Evolutionary conservation across 139 green algal species (phyloP), one percentile per base, ranked within the genome.

Genomic region (Coelastrella sp.): DNA sequence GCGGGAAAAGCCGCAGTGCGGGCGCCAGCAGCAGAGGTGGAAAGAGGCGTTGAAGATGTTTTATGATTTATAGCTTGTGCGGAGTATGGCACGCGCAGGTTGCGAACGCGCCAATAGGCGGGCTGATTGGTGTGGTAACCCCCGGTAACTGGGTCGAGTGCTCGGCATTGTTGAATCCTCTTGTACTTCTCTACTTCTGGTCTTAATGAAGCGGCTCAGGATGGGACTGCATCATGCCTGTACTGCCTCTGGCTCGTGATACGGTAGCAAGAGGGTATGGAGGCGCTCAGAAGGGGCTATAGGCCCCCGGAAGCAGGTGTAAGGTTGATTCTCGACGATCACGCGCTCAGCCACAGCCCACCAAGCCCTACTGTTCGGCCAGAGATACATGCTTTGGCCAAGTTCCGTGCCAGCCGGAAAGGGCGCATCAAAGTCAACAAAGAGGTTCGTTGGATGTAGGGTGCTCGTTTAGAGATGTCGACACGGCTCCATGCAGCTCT

Each of bases 391-490:
- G 77, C 77, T 23, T 64, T 87, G 23, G 19, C 14, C 23, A 88
- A 88, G 56, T 88, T 88, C 56, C 56, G 68, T 14, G 16, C 17
- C 11, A 88, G 83, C 66, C 22, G 68, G 19, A 88, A 88, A 54
- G 83, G 82, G 5, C 82, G 82, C n/a, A 88, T 88, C 22, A 20
- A 57, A 8, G 83, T 88, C 19, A 88, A 80, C 68, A 88, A 66
- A 23, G 83, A 88, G 83, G 83, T 88, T 20, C 7, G 64, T n/a
- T 57, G 13, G 17, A 17, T 22, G 7, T n/a, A 4, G 10, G 14
- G 54, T 16, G 16, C 8, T 17, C 54, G 47, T 14, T 4, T 14
- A 73, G 5, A 58, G 79, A 17, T 58, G 20, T 73, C 54, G 5
- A 17, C 16, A 4, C 54, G 14, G 23, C 20, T n/a, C 11, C 75